These are phyloP conservation scores for Cylindricascospora bacillispora DNA, from an alignment of 1,139 yeast genomes.

Conservation along the genomic window DNA sequence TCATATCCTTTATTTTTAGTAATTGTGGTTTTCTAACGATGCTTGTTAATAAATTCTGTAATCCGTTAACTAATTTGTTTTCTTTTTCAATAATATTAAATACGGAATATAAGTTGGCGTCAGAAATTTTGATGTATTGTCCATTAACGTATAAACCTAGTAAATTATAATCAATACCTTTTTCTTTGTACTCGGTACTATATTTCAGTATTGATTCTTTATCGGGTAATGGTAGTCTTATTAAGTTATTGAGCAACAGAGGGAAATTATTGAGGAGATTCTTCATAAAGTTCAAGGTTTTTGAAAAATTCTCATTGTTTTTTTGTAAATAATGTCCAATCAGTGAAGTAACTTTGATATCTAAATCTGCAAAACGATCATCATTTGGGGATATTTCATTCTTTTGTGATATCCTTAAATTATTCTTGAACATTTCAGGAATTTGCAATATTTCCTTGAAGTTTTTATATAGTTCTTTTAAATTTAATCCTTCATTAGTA, in stretches of 20 bases:
- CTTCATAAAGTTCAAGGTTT: slow-evolving; percentile 29
- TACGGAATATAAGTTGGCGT: slow-evolving; percentile 13
- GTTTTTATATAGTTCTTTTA: neutral
- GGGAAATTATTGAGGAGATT: slow-evolving; percentile 40
- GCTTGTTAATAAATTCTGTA: slow-evolving; percentile 6
- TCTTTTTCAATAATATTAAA: slow-evolving; percentile 14
- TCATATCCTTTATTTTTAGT: slow-evolving; percentile 7
- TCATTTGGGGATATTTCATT: neutral
- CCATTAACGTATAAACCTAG: slow-evolving; percentile 55
- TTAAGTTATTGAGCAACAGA: slow-evolving; percentile 27
- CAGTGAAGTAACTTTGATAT: slow-evolving; percentile 35
- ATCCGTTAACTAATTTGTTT: slow-evolving; percentile 5
- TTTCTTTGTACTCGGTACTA: slow-evolving; percentile 8
- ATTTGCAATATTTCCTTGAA: neutral
- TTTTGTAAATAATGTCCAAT: slow-evolving; percentile 27
- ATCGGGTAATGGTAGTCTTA: slow-evolving; percentile 7
- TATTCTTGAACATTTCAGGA: neutral
- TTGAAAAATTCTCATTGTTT: slow-evolving; percentile 12
- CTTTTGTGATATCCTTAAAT: neutral
- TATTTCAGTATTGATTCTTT: slow-evolving; percentile 5
- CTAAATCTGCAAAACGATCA: slow-evolving; percentile 27
- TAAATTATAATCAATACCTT: slow-evolving; percentile 21
- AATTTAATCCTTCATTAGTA: slow-evolving; percentile 3
- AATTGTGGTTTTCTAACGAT: slow-evolving; percentile 4
- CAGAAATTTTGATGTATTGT: slow-evolving; percentile 28